Evolutionary conservation across 2,329 filamentous ascomycete species (phyloP).

Genomic region (Alternaria angustiovoidea): DNA sequence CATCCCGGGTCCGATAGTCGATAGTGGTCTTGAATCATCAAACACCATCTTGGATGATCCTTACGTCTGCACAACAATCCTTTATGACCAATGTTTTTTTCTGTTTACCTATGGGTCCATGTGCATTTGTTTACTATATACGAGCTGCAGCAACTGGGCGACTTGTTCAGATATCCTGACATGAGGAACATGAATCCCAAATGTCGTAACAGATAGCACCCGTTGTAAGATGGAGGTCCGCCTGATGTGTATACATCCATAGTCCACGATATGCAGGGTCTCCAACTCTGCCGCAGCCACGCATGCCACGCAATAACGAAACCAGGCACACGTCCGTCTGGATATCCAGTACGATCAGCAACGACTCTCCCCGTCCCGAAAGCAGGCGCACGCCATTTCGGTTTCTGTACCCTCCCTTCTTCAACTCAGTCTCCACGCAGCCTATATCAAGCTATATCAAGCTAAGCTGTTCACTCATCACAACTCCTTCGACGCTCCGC

Average conservation of each 20-base stretch:
- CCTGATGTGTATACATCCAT: not conserved
- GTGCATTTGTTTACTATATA: not conserved
- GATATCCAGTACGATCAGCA: not conserved
- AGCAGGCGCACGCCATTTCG: slow-evolving; percentile 1
- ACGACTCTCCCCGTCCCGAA: not conserved
- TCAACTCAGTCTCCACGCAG: not conserved
- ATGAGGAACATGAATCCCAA: not conserved
- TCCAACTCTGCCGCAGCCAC: not conserved
- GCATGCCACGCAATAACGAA: not conserved
- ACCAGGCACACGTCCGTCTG: not conserved
- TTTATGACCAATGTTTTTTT: not conserved
- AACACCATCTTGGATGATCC: slow-evolving; percentile 1
- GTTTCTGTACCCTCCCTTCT: not conserved
- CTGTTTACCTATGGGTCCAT: not conserved
- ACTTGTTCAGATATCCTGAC: not conserved
- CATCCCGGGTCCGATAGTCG: not conserved
- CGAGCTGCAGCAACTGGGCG: not conserved
- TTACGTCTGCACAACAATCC: not conserved
- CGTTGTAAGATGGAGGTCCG: not conserved
- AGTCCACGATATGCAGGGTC: slow-evolving; percentile 1
- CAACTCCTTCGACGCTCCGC: slow-evolving; percentile 1
- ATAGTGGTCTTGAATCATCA: slow-evolving; percentile 3
- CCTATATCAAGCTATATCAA: slow-evolving; percentile 3
- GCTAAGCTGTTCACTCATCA: slow-evolving; percentile 1
- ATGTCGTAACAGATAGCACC: not conserved